phyloP scores from a whole-genome alignment of 345 rosid species.

The Combretum micranthum region DNA sequence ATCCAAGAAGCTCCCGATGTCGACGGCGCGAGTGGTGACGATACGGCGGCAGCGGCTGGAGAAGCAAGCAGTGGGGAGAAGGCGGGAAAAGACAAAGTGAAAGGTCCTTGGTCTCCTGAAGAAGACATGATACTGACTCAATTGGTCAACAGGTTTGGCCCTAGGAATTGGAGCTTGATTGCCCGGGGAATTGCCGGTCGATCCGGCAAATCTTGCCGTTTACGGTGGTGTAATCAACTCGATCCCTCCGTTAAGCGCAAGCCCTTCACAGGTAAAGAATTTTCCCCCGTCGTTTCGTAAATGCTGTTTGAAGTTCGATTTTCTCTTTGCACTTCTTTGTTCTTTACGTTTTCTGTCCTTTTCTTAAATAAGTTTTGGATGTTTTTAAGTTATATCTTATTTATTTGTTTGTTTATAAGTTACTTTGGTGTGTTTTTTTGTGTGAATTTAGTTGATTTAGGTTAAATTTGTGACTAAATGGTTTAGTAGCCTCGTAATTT shows the following conservation, averaged over 20 bases:
- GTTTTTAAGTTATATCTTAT: no score
- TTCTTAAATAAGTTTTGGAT: no score
- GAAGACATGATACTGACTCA: slow-evolving; percentile 46
- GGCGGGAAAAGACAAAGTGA: slow-evolving; percentile 29
- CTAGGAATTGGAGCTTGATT: slow-evolving; percentile 69
- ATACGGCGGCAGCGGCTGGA: slow-evolving; percentile 12
- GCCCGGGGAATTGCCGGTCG: slow-evolving; percentile 68
- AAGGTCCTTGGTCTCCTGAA: slow-evolving; percentile 58
- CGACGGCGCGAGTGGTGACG: slow-evolving; percentile 13
- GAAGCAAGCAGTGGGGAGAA: slow-evolving; percentile 18
- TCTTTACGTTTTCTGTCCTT: no score
- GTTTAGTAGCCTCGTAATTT: no score
- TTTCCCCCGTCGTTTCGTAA: not conserved
- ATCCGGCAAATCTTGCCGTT: slow-evolving; percentile 87
- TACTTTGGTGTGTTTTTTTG: no score
- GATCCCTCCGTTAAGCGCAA: slow-evolving; percentile 71
- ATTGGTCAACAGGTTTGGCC: slow-evolving; percentile 41
- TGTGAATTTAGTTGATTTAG: no score
- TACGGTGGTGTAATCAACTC: slow-evolving; percentile 95
- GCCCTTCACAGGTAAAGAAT: slow-evolving; percentile 63
- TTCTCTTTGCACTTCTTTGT: no score
- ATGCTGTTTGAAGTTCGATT: not conserved
- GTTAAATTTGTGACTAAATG: no score
- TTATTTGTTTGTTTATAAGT: no score
- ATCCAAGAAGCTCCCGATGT: not conserved